These are phyloP conservation scores for Corylus heterophylla DNA, from an alignment of 306 rosid species.

Conservation along the genomic window DNA sequence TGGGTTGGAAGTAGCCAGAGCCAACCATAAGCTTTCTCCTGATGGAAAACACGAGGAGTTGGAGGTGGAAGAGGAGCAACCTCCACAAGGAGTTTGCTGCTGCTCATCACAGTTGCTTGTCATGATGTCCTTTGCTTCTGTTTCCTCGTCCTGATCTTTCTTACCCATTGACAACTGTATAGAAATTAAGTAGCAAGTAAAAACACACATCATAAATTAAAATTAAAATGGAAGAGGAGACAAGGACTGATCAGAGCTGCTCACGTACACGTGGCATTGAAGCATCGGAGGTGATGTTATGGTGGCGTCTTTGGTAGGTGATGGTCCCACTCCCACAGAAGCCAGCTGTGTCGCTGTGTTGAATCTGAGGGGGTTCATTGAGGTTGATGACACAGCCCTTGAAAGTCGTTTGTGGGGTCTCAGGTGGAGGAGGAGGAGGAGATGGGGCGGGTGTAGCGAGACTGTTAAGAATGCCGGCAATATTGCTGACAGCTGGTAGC, in stretches of 20 bases:
- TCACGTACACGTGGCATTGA: conserved; percentile 20
- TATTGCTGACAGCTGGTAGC: conserved; percentile 47
- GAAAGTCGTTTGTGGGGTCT: conserved; percentile 20
- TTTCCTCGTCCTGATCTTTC: conserved; percentile 5
- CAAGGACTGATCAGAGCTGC: background rate
- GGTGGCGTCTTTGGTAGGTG: conserved; percentile 30
- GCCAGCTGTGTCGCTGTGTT: conserved; percentile 16
- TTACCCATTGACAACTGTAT: conserved; percentile 28
- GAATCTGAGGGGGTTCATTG: conserved; percentile 49
- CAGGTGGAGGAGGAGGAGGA: conserved; percentile 26
- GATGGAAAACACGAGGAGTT: conserved; percentile 7
- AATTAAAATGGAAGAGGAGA: background rate
- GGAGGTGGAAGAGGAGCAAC: conserved; percentile 19
- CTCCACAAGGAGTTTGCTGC: background rate
- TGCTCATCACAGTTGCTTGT: background rate
- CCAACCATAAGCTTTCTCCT: conserved; percentile 28
- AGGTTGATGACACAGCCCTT: conserved; percentile 53
- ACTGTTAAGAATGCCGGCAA: conserved; percentile 32
- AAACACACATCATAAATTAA: background rate
- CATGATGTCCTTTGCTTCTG: background rate
- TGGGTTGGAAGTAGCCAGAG: conserved; percentile 4
- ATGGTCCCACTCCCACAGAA: conserved; percentile 26
- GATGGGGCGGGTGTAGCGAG: conserved; percentile 40
- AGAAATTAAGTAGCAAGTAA: background rate
- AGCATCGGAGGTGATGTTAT: background rate